phyloP scores from a whole-genome alignment of 352 stramenopile species.

The Discostella stelligera region DNA sequence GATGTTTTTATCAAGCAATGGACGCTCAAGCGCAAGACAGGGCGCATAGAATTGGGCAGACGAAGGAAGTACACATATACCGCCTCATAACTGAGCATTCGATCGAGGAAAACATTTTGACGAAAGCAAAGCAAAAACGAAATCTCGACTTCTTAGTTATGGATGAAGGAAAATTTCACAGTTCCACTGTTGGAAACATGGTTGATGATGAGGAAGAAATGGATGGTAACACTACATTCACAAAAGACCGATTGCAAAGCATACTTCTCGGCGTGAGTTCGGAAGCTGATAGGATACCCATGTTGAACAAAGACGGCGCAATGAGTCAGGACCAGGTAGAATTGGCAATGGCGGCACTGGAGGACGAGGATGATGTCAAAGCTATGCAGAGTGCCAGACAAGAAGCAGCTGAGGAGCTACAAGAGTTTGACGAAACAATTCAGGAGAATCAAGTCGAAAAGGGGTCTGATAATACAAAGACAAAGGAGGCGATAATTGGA shows the following conservation, averaged over 20 bases:
- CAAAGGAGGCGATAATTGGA: constrained; percentile 70
- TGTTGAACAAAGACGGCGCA: constrained; percentile 42
- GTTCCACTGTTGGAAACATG: constrained; percentile 71
- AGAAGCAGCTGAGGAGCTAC: constrained; percentile 82
- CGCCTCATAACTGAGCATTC: constrained; percentile 94
- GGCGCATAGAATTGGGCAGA: constrained; percentile 97
- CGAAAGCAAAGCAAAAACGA: constrained; percentile 95
- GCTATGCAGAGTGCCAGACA: constrained; percentile 87
- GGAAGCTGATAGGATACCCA: constrained; percentile 35
- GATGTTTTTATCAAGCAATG: constrained; percentile 81
- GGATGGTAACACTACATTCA: constrained; percentile 61
- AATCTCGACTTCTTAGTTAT: constrained; percentile 94
- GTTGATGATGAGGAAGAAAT: constrained; percentile 76
- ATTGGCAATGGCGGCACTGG: constrained; percentile 90
- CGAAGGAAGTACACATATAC: constrained; percentile 98
- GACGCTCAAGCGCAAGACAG: constrained; percentile 90
- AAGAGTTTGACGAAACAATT: constrained; percentile 86
- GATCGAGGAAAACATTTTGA: constrained; percentile 99
- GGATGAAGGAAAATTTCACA: constrained; percentile 85
- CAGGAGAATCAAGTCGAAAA: constrained; percentile 60
- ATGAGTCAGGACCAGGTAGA: constrained; percentile 86
- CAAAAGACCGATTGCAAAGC: constrained; percentile 85
- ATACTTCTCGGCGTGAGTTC: constrained; percentile 85
- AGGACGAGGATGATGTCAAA: constrained; percentile 94
- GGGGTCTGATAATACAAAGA: constrained; percentile 37